These are phyloP conservation scores for Cryphonectria carpinicola DNA, from an alignment of 2,329 filamentous ascomycete species.

Conservation along the genomic window DNA sequence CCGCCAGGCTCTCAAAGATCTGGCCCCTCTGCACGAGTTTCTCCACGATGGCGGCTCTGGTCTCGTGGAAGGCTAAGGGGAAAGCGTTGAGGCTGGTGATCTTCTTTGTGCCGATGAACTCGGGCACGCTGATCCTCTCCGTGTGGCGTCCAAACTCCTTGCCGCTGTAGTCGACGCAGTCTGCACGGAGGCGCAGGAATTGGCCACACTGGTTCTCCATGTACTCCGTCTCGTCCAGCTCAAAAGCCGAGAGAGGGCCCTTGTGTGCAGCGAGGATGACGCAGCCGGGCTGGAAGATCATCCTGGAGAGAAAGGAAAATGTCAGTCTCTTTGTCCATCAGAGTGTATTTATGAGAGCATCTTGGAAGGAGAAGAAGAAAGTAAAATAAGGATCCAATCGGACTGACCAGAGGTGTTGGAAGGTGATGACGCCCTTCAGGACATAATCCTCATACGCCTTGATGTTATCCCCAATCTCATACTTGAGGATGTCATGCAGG, in stretches of 20 bases:
- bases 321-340: neutral
- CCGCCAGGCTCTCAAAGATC: conserved; percentile 49
- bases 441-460: conserved; percentile 55
- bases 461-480: conserved; percentile 56
- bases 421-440: conserved; percentile 57
- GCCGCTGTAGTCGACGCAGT: conserved; percentile 54
- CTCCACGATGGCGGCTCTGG: conserved; percentile 39
- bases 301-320: conserved; percentile 29
- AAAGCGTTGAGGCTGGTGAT: conserved; percentile 50
- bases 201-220: conserved; percentile 42
- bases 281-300: conserved; percentile 54
- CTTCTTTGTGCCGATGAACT: conserved; percentile 49
- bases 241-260: conserved; percentile 45
- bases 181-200: conserved; percentile 44
- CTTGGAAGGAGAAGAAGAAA: neutral
- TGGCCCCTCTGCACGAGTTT: conserved; percentile 46
- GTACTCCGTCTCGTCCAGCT: conserved; percentile 44
- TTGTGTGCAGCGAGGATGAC: conserved; percentile 45
- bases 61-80: conserved; percentile 49
- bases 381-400: too few species aligned
- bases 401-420: conserved; percentile 51
- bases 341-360: neutral
- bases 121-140: conserved; percentile 41
- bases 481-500: conserved; percentile 50
- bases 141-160: conserved; percentile 48